phyloP scores from a whole-genome alignment of 2,329 filamentous ascomycete species.

The Calonectria fujianensis region DNA sequence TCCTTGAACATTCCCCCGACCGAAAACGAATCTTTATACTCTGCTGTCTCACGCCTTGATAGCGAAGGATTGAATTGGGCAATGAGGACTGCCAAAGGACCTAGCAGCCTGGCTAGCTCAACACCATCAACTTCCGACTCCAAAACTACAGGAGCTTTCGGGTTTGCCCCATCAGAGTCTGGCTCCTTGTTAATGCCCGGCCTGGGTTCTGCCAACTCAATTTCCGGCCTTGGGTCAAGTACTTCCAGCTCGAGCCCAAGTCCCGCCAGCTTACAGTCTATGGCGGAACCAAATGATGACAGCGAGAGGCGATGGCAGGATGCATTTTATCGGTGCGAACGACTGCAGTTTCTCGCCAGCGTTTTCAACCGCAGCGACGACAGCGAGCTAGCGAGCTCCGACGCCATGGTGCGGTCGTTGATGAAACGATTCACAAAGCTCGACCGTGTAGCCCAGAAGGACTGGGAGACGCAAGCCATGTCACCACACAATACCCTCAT shows the following conservation, averaged over 20 bases:
- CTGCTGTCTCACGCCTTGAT: conserved; percentile 8
- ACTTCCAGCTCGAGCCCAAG: conserved; percentile 10
- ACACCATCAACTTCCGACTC: conserved; percentile 26
- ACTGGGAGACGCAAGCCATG: conserved; percentile 21
- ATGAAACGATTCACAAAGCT: conserved; percentile 32
- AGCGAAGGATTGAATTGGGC: conserved; percentile 7
- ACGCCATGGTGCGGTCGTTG: conserved; percentile 24
- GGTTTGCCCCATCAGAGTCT: neutral
- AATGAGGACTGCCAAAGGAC: conserved; percentile 3
- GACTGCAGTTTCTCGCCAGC: conserved; percentile 27
- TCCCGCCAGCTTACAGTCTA: neutral
- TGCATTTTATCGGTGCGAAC: conserved; percentile 29
- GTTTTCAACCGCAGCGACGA: conserved; percentile 12
- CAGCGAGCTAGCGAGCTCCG: neutral
- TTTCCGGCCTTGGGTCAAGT: neutral
- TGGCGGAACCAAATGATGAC: neutral
- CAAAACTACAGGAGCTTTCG: neutral
- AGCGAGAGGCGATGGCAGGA: conserved; percentile 27
- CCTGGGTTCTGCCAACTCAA: neutral
- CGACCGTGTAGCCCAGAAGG: conserved; percentile 20
- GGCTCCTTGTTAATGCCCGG: neutral
- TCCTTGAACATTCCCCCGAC: neutral
- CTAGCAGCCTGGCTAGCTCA: conserved; percentile 19
- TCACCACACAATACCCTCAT: conserved; percentile 23
- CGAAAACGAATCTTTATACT: neutral